phyloP scores from a whole-genome alignment of 208 protist species.

The Zelonia costaricensis region DNA sequence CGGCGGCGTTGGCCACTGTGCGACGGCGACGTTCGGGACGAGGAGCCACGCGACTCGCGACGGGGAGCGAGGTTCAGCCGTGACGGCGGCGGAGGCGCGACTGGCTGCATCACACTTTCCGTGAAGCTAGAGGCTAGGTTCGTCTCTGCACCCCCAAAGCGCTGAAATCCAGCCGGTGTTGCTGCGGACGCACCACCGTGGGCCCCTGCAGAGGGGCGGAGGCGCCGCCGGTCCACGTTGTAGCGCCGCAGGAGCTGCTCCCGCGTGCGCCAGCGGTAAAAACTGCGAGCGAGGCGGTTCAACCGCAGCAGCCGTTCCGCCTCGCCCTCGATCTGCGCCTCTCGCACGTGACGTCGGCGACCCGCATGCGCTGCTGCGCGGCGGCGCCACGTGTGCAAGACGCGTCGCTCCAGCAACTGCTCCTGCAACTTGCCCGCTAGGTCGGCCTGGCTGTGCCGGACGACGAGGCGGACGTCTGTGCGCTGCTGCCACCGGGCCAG shows the following conservation, averaged over 20 bases:
- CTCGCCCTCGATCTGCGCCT: not conserved
- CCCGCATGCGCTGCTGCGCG: slow-evolving; percentile 11
- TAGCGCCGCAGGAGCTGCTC: slow-evolving; percentile 13
- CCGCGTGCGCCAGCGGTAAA: slow-evolving; percentile 36
- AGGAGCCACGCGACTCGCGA: no score
- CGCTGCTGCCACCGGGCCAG: slow-evolving; percentile 19
- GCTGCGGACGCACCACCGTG: not conserved
- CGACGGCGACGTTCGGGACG: no score
- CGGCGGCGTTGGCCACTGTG: no score
- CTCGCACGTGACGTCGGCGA: not conserved
- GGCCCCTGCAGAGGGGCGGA: not conserved
- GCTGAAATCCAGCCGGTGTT: not conserved
- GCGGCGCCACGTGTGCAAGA: slow-evolving; percentile 26
- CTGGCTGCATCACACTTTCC: not conserved
- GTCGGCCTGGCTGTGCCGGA: slow-evolving; percentile 19
- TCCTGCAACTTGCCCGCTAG: slow-evolving; percentile 19
- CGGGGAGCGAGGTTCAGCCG: no score
- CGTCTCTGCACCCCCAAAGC: not conserved
- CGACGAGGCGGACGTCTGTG: slow-evolving; percentile 14
- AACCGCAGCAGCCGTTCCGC: slow-evolving; percentile 7
- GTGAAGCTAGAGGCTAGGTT: no score
- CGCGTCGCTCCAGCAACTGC: slow-evolving; percentile 12
- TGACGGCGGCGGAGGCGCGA: not conserved
- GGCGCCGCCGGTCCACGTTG: slow-evolving; percentile 25
- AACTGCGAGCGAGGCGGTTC: slow-evolving; percentile 16